phyloP scores from a whole-genome alignment of 805 yeast species.

The Pichia deserticola region DNA sequence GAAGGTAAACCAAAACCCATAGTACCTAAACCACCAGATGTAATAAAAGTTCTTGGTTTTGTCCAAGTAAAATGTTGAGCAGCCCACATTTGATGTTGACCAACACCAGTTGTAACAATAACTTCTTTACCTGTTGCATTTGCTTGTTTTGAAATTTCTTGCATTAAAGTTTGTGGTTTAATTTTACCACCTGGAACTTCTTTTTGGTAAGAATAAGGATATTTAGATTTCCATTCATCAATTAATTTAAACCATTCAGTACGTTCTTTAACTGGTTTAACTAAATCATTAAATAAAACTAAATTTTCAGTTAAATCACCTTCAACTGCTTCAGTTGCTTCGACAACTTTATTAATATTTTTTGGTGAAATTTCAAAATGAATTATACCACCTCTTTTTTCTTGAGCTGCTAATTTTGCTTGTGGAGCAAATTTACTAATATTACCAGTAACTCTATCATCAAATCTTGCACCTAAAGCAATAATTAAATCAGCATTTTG shows the following conservation, averaged over 20 bases:
- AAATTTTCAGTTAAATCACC: conserved; percentile 88
- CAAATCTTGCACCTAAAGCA: conserved; percentile 96
- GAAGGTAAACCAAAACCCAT: conserved; percentile 98
- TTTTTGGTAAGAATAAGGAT: conserved; percentile 73
- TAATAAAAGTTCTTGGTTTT: conserved; percentile 84
- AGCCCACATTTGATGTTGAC: conserved; percentile 99
- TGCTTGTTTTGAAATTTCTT: conserved; percentile 69
- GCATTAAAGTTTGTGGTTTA: conserved; percentile 88
- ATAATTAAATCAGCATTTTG: conserved; percentile 90
- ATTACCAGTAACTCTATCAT: conserved; percentile 93
- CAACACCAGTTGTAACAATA: conserved; percentile 94
- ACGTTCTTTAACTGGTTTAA: conserved; percentile 58
- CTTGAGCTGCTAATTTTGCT: conserved; percentile 82
- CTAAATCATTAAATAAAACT: conserved; percentile 61
- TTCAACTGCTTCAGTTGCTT: conserved; percentile 93
- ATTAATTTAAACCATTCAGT: conserved; percentile 73
- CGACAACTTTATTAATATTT: conserved; percentile 95
- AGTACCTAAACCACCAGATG: conserved; percentile 99
- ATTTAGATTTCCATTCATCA: conserved; percentile 74
- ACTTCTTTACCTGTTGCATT: conserved; percentile 60
- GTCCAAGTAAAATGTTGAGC: conserved; percentile 97
- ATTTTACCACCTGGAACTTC: conserved; percentile 77
- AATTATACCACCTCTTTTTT: conserved; percentile 88
- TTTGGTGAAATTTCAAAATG: conserved; percentile 96
- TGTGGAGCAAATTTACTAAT: conserved; percentile 86